Base-by-base conservation (phyloP, 306 rosid genomes). In the Rosa lucieae region DNA sequence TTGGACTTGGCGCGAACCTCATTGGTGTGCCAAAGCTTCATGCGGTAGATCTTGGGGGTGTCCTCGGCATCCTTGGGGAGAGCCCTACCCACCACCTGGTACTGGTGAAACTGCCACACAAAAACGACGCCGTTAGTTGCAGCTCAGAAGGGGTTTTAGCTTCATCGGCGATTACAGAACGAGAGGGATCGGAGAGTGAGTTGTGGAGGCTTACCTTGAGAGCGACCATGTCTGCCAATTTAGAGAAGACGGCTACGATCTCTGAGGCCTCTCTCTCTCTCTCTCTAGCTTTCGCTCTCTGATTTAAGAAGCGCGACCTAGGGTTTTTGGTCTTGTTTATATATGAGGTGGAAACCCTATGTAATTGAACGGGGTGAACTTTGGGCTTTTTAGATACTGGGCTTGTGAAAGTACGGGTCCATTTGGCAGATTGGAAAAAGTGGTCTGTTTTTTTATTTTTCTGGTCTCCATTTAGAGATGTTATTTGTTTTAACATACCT, bases 1-100 rank as follows among this genome's bases (percentile, higher is more conserved):
- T 93, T 93, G 37, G 98, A 93, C 86, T 93, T 93, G 71, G 98
- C 98, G 74, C 98, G 97, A 84, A 93, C 98, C 81, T 91, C 98
- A 42, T 93, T 93, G 72, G 98, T 93, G 11, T 97, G 97, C 98
- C 98, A 93, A 15, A 93, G 93, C 84, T 93, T 93, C 98, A 93
- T 93, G 21, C 98, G 91, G 81, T 91, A 93, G 62, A 93, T 93
- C 90, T 91, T 93, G 0, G 98, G 98, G 61, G 89, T 94, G 65
- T 87, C 81, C 83, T 91, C 98, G 0, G 92, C 1, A 40, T 90
- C 97, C 10, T 97, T 80, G 3, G 98, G 98, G 61, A 93, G 91
- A 80, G 92, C 97, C 82, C 98, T 89, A 21, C 98, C 98, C 40
- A 93, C 98, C 0, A 93, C 98, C 83, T 93, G 98, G 82, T 93